phyloP scores from a whole-genome alignment of 441 rosid genomes.

The Adansonia madagascariensis region DNA sequence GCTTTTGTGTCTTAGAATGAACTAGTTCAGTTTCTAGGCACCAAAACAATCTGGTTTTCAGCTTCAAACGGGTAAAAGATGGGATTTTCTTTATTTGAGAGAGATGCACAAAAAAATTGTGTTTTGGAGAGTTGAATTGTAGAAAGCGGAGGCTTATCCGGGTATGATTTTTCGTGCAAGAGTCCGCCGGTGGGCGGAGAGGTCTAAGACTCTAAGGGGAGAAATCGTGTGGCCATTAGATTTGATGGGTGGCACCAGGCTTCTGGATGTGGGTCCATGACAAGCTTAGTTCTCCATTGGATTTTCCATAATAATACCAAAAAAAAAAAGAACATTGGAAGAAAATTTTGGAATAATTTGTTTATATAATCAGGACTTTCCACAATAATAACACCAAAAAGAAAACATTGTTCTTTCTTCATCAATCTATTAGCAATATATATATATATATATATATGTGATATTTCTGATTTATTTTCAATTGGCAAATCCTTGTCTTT shows the following conservation, averaged over 20 bases:
- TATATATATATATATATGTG: no score
- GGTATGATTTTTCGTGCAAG: not conserved
- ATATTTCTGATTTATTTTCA: no score
- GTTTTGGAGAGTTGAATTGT: constrained; percentile 21
- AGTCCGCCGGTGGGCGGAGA: constrained; percentile 39
- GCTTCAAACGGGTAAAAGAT: not conserved
- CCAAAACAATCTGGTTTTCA: not conserved
- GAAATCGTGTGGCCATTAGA: constrained; percentile 23
- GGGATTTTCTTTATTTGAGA: not conserved
- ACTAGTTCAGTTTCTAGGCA: not conserved
- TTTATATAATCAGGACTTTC: no score
- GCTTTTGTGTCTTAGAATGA: not conserved
- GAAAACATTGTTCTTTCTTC: no score
- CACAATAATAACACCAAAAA: no score
- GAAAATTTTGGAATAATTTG: no score
- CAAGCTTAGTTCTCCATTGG: not conserved
- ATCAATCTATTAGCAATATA: not conserved
- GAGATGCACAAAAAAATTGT: not conserved
- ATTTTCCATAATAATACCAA: not conserved
- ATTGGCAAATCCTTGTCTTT: no score
- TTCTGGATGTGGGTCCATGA: constrained; percentile 29
- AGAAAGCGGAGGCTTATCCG: constrained; percentile 20
- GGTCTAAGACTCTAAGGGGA: constrained; percentile 32
- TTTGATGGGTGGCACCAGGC: constrained; percentile 21
- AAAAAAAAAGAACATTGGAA: not conserved